phyloP scores from a whole-genome alignment of 2,329 filamentous ascomycete genomes.

The Nannizzia gypsea region DNA sequence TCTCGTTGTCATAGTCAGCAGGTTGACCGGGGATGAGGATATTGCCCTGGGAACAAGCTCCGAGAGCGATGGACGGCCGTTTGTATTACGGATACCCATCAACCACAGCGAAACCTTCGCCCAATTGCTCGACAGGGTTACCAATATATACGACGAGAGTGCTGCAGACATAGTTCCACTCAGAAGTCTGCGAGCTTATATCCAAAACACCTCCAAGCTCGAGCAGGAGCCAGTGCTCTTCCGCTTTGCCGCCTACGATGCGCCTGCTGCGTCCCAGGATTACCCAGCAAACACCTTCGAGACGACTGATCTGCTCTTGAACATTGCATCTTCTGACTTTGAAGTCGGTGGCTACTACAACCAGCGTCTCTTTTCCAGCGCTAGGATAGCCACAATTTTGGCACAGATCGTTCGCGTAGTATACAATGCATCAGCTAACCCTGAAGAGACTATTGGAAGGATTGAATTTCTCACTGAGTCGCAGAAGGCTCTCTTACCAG shows the following conservation, averaged over 20 bases:
- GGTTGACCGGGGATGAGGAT: slow-evolving; percentile 40
- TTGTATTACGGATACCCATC: slow-evolving; percentile 35
- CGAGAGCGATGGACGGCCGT: slow-evolving; percentile 33
- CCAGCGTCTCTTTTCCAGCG: slow-evolving; percentile 36
- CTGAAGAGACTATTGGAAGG: slow-evolving; percentile 31
- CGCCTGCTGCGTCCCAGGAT: slow-evolving; percentile 31
- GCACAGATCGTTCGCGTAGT: slow-evolving; percentile 34
- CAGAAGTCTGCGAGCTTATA: slow-evolving; percentile 29
- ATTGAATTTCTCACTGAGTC: slow-evolving; percentile 29
- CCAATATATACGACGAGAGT: slow-evolving; percentile 33
- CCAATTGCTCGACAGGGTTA: slow-evolving; percentile 30
- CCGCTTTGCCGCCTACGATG: slow-evolving; percentile 37
- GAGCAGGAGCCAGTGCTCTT: slow-evolving; percentile 33
- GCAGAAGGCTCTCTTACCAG: slow-evolving; percentile 21
- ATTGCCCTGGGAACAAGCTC: slow-evolving; percentile 37
- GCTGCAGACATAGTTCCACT: slow-evolving; percentile 33
- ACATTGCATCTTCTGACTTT: slow-evolving; percentile 21
- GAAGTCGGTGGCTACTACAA: slow-evolving; percentile 34
- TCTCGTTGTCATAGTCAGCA: slow-evolving; percentile 34
- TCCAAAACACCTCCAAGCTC: slow-evolving; percentile 31
- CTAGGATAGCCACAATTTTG: slow-evolving; percentile 33
- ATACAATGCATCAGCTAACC: slow-evolving; percentile 29
- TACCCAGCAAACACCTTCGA: slow-evolving; percentile 35
- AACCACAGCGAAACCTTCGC: slow-evolving; percentile 31
- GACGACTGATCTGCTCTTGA: slow-evolving; percentile 32